These are phyloP conservation scores for Euphorbia celastroides DNA, from an alignment of 441 rosid species.

Conservation along the genomic window DNA sequence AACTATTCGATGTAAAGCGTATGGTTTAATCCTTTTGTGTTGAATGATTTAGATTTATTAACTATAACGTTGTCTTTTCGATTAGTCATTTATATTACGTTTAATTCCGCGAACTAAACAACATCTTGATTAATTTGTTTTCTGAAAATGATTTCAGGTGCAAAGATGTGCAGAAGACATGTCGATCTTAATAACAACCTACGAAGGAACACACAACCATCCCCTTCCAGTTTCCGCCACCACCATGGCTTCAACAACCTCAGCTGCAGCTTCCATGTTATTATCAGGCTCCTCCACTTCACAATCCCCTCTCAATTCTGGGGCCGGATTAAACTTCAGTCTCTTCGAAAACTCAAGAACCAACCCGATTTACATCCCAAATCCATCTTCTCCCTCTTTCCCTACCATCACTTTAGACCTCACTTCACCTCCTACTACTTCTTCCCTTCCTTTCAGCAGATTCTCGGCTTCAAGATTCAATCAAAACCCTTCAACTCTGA, in stretches of 20 bases:
- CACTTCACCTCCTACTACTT: slow-evolving; percentile 32
- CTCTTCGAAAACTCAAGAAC: slow-evolving; percentile 43
- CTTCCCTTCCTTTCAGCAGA: slow-evolving; percentile 33
- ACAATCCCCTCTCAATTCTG: slow-evolving; percentile 23
- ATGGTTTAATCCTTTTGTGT: too few species aligned
- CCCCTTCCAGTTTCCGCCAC: slow-evolving; percentile 92
- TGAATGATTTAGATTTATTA: too few species aligned
- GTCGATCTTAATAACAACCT: slow-evolving; percentile 92
- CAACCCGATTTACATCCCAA: slow-evolving; percentile 41
- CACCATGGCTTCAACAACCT: slow-evolving; percentile 80
- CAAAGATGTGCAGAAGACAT: slow-evolving; percentile 94
- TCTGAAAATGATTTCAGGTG: slow-evolving; percentile 36
- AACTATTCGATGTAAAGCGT: too few species aligned
- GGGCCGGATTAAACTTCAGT: slow-evolving; percentile 40
- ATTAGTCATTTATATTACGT: too few species aligned
- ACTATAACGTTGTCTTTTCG: too few species aligned
- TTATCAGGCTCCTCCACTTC: slow-evolving; percentile 57
- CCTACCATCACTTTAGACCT: slow-evolving; percentile 86
- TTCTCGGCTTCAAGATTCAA: slow-evolving; percentile 33
- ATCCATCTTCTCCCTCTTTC: slow-evolving; percentile 34
- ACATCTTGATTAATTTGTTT: background rate
- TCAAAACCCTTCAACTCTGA: slow-evolving; percentile 41
- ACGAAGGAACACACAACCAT: slow-evolving; percentile 94
- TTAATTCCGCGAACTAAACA: background rate
- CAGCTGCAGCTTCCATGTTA: slow-evolving; percentile 50